These are phyloP conservation scores for Pterocarpus santalinus DNA, from an alignment of 306 rosid species.

Conservation along the genomic window DNA sequence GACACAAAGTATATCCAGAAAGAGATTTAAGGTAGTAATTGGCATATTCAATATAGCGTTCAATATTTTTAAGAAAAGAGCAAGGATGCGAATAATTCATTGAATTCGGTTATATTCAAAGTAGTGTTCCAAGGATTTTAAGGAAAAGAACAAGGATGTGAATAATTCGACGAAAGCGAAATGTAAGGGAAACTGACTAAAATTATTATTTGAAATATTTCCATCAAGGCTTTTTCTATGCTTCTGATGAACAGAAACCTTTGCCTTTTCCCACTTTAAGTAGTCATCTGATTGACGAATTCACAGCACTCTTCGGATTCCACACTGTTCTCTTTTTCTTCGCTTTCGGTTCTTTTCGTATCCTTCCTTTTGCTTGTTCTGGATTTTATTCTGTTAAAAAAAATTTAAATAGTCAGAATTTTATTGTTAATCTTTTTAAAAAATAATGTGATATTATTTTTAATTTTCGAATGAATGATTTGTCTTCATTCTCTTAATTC, in stretches of 20 bases:
- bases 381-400: not conserved
- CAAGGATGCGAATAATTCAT: not conserved
- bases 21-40: conserved; percentile 1
- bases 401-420: no score
- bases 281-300: no score
- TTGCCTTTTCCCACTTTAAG: conserved; percentile 62
- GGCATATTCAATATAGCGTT: not conserved
- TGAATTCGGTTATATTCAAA: not conserved
- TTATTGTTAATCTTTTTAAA: no score
- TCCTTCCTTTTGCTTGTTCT: conserved; percentile 14
- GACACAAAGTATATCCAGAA: not conserved
- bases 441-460: no score
- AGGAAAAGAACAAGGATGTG: conserved; percentile 25
- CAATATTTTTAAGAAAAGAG: not conserved
- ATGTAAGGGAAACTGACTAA: conserved; percentile 53
- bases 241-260: conserved; percentile 57
- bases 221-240: conserved; percentile 57
- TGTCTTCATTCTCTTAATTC: no score
- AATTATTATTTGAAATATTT: conserved; percentile 58
- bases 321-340: conserved; percentile 19
- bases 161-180: conserved; percentile 69
- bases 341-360: conserved; percentile 3
- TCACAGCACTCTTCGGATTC: conserved; percentile 48
- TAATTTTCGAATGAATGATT: no score
- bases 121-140: not conserved